Evolutionary conservation across 306 rosid genomes (phyloP).

Genomic region (Citrullus mucosospermus): DNA sequence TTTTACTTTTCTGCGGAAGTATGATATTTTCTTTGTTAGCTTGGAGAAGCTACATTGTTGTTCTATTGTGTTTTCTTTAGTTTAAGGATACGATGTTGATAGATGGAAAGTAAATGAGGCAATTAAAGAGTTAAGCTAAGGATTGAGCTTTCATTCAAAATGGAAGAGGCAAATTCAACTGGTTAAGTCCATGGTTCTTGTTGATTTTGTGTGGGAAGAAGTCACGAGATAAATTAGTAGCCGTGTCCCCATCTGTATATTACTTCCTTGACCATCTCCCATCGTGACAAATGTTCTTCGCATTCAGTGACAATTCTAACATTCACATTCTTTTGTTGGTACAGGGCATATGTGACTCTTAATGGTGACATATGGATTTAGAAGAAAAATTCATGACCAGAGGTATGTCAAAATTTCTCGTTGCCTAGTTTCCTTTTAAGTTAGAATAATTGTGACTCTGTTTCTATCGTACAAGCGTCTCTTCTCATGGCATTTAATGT

Average conservation of each 20-base stretch:
- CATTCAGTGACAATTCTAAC: background rate
- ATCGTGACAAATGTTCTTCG: background rate
- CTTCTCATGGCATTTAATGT: background rate
- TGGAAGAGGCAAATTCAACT: background rate
- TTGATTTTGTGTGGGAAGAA: background rate
- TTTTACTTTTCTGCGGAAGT: background rate
- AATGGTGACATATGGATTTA: constrained; percentile 33
- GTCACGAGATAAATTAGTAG: background rate
- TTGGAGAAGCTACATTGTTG: constrained; percentile 3
- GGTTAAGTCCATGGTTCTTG: background rate
- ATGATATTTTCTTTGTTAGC: background rate
- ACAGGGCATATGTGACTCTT: constrained; percentile 22
- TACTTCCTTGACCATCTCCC: background rate
- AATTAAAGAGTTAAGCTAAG: background rate
- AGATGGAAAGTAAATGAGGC: background rate
- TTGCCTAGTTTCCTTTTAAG: background rate
- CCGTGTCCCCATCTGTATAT: background rate
- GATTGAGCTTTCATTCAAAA: background rate
- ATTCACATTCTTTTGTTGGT: background rate
- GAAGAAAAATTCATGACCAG: constrained; percentile 54
- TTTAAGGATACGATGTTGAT: background rate
- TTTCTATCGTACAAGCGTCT: background rate
- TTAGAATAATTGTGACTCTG: background rate
- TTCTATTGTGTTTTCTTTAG: background rate
- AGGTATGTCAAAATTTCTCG: constrained; percentile 34